phyloP scores from a whole-genome alignment of 768 basidiomycete species.

The Lactarius psammicola region DNA sequence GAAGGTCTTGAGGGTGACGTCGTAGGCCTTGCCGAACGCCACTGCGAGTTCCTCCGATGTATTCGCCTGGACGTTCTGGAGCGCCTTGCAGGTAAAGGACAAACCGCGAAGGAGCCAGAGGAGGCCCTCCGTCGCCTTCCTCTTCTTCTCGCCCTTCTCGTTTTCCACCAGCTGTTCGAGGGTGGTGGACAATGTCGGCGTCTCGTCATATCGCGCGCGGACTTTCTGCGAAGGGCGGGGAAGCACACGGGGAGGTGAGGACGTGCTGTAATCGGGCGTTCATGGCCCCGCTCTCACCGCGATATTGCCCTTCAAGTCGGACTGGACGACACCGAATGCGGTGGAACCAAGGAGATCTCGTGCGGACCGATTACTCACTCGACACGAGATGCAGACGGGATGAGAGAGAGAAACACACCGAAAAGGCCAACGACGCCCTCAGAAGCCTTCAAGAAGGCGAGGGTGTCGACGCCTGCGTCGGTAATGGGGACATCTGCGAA shows the following conservation, averaged over 20 bases:
- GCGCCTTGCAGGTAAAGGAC: slow-evolving; percentile 81
- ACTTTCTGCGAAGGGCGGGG: slow-evolving; percentile 75
- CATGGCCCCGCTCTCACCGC: slow-evolving; percentile 48
- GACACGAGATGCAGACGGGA: neutral
- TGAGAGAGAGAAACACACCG: slow-evolving; percentile 49
- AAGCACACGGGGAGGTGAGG: slow-evolving; percentile 10
- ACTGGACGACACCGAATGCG: slow-evolving; percentile 81
- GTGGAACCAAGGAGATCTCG: slow-evolving; percentile 82
- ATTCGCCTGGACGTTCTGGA: slow-evolving; percentile 69
- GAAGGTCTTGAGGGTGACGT: slow-evolving; percentile 74
- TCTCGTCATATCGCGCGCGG: slow-evolving; percentile 68
- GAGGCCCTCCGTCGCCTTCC: slow-evolving; percentile 84
- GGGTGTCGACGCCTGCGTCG: slow-evolving; percentile 85
- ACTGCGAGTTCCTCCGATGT: slow-evolving; percentile 57
- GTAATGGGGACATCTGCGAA: slow-evolving; percentile 88
- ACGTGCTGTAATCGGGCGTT: slow-evolving; percentile 2
- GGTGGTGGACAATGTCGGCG: slow-evolving; percentile 64
- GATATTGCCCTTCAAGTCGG: slow-evolving; percentile 91
- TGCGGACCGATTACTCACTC: neutral
- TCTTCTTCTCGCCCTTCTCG: slow-evolving; percentile 86
- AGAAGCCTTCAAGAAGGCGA: slow-evolving; percentile 82
- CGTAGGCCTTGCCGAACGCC: slow-evolving; percentile 83
- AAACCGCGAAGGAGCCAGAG: slow-evolving; percentile 93
- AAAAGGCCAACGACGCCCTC: slow-evolving; percentile 88
- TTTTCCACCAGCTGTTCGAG: slow-evolving; percentile 81